Conservation (phyloP, 2,329 filamentous ascomycete genomes). For the Cercospora nicotianae region DNA sequence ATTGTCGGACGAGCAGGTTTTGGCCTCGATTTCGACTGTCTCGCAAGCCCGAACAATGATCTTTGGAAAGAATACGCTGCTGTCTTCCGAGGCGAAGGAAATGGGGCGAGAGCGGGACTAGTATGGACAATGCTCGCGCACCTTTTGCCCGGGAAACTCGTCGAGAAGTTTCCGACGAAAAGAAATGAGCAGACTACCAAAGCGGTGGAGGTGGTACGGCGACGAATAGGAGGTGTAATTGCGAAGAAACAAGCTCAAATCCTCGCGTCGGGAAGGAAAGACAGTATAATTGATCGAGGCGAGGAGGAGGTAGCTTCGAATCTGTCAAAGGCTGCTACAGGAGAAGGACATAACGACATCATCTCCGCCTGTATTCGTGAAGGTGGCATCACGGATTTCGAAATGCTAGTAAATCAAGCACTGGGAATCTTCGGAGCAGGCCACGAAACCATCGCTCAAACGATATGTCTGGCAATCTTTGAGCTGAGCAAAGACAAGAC, state of each 20-base stretch:
- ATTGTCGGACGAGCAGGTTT: slow-evolving; percentile 47
- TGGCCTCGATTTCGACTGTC: slow-evolving; percentile 42
- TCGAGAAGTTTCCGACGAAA: not conserved
- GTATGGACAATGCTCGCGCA: not conserved
- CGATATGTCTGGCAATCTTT: not conserved
- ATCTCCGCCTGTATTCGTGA: not conserved
- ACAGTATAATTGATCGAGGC: not conserved
- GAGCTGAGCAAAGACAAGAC: not conserved
- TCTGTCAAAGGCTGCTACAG: not conserved
- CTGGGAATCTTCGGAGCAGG: not conserved
- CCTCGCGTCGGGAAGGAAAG: not conserved
- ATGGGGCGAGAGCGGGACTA: not conserved
- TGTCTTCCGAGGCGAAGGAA: not conserved
- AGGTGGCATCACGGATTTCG: not conserved
- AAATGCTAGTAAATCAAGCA: not conserved
- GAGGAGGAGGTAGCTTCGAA: not conserved
- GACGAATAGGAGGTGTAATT: not conserved
- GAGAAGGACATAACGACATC: not conserved
- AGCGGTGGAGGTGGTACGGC: not conserved
- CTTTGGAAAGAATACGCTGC: not conserved
- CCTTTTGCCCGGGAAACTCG: not conserved
- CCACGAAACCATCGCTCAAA: not conserved
- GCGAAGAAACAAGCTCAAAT: not conserved
- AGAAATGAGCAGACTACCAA: not conserved
- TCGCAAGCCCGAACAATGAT: slow-evolving; percentile 21